Percentiles rank a stretch among this genome's conserved stretches.
These are phyloP conservation scores for Abortiporus biennis DNA, from an alignment of 1,284 basidiomycete genomes.

Conservation along the genomic window DNA sequence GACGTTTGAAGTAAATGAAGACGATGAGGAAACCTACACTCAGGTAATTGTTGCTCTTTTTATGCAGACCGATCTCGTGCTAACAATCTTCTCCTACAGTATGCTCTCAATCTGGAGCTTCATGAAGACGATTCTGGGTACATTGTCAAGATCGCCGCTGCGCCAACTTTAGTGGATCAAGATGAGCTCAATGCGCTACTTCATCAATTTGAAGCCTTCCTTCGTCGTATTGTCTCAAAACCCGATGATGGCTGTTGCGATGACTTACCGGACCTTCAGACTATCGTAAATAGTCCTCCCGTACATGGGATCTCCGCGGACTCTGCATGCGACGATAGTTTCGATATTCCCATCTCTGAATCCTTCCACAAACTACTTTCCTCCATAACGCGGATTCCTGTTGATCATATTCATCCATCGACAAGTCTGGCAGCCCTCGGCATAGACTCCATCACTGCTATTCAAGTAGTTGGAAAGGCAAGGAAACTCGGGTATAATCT, in stretches of 20 bases:
- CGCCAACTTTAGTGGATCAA: slow-evolving; percentile 23
- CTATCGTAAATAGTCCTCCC: background rate
- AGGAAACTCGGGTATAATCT: slow-evolving; percentile 31
- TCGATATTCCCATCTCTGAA: slow-evolving; percentile 3
- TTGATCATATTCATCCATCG: slow-evolving; percentile 19
- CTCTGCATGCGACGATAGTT: too few relatives aligned
- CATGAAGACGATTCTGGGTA: slow-evolving; percentile 28
- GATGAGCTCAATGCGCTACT: slow-evolving; percentile 21
- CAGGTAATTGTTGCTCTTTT: slow-evolving; percentile 26
- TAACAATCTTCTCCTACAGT: slow-evolving; percentile 24
- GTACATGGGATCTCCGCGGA: too few relatives aligned
- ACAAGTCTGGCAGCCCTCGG: slow-evolving; percentile 37
- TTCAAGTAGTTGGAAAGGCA: slow-evolving; percentile 32
- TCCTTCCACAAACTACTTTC: slow-evolving; percentile 19
- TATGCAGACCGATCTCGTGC: background rate
- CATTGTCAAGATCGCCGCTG: slow-evolving; percentile 31
- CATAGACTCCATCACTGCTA: slow-evolving; percentile 48
- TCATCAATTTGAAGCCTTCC: slow-evolving; percentile 21
- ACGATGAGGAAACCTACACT: slow-evolving; percentile 28
- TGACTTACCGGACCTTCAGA: background rate
- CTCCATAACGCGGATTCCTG: slow-evolving; percentile 17
- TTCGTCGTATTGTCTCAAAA: slow-evolving; percentile 23
- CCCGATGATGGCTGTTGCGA: slow-evolving; percentile 16
- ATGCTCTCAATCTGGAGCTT: slow-evolving; percentile 41
- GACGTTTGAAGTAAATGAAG: slow-evolving; percentile 27